phyloP scores from a whole-genome alignment of 2,329 filamentous ascomycete species.

The Endoconidiophora polonica region DNA sequence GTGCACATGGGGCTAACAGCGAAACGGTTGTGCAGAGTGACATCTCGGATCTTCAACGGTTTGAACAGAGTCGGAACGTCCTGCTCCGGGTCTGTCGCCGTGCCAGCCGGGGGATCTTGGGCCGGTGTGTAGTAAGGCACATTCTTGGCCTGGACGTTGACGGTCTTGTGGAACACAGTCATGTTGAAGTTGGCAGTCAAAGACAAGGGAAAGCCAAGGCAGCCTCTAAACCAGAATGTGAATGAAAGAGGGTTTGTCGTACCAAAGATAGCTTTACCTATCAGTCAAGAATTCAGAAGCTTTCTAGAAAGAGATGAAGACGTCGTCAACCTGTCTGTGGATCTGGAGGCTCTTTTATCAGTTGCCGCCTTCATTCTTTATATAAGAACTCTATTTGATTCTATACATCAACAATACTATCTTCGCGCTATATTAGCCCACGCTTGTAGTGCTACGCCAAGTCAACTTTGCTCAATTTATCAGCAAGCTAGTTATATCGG shows the following conservation, averaged over 20 bases:
- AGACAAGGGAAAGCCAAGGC: neutral
- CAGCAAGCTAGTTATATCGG: too few relatives aligned
- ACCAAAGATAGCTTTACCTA: too few relatives aligned
- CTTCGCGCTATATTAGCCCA: too few relatives aligned
- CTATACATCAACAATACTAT: too few relatives aligned
- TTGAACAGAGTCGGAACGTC: constrained; percentile 36
- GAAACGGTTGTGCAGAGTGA: constrained; percentile 40
- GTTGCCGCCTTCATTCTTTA: too few relatives aligned
- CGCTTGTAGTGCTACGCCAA: too few relatives aligned
- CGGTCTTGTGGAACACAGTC: neutral
- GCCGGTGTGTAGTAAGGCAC: constrained; percentile 38
- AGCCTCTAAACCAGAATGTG: neutral
- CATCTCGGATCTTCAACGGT: constrained; percentile 35
- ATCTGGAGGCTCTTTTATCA: too few relatives aligned
- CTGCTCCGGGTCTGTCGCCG: constrained; percentile 19
- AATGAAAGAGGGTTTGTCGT: neutral
- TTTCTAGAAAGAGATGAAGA: neutral
- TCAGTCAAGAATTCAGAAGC: too few relatives aligned
- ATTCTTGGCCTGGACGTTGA: constrained; percentile 21
- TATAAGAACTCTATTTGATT: too few relatives aligned
- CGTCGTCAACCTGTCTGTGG: too few relatives aligned
- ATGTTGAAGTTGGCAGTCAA: neutral
- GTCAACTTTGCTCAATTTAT: too few relatives aligned
- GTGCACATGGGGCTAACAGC: constrained; percentile 43
- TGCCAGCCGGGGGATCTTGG: constrained; percentile 34